Base-by-base conservation (phyloP, 129 eudicot genomes). In the Artemisia argyi region DNA sequence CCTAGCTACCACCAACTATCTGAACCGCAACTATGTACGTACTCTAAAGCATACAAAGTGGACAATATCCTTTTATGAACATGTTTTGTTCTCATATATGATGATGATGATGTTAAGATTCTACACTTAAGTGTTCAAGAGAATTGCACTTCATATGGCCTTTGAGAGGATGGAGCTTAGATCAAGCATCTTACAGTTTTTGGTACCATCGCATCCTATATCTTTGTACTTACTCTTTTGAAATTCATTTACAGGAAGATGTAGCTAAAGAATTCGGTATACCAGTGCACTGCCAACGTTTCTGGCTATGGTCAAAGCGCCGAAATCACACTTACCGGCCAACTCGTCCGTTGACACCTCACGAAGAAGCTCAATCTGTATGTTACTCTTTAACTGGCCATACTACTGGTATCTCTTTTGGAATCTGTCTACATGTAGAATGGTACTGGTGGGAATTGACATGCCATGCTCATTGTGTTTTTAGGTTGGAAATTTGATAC, bases 271-370 rank as follows among this genome's bases (percentile, higher is more conserved):
- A 91, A 68, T 86, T 91, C 57, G 96, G 97, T 46, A 76, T 91
- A 76, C 96, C 97, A 24, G 96, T 91, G 79, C 87, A 86, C 73
- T 78, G 80, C 76, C 97, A 86, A 32, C 92, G 97, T 32, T 91
- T 88, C 77, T 91, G 97, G 97, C 70, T 85, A 59, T 91, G 97
- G 97, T 90, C 96, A 78, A 91, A 88, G 74, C 88, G 92, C 52
- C 96, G 84, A 77, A 88, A 91, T 65, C 92, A 88, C 52, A 64
- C 68, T 32, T 64, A 64, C 15, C 24, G 52, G 26, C 52, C 52
- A 64, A 64, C 14, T 64, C 50, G 68, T 64, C 51, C 26, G 11
- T 64, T 64, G 68, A 35, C 51, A 9, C 68, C 52, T 64, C 84
- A 76, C 72, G 97, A 91, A 78, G 97, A 91, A 84, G 74, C 84